Evolutionary conservation across 1,284 basidiomycete species (phyloP), one percentile per base, ranked within the genome.

Genomic region (Moesziomyces parantarcticus): DNA sequence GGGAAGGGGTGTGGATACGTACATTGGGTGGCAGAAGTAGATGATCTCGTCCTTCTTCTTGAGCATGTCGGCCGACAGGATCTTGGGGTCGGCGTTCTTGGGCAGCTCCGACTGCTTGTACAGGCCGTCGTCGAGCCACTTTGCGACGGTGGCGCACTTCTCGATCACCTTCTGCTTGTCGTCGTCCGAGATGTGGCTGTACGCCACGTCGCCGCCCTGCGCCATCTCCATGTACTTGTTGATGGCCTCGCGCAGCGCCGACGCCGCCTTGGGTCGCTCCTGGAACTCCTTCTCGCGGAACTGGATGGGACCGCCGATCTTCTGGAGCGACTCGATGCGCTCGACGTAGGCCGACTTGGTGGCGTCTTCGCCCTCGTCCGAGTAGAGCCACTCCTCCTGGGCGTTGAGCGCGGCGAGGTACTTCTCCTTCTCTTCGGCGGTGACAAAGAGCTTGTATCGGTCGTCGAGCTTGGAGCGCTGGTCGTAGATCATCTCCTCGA

Each of bases 401-500:
- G 74, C 76, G 52, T 71, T 75, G 29, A 83, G 74, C 34, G 72
- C 72, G n/a, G 58, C 53, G 6, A 82, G 71, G 57, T 78, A 75
- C 65, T 76, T 69, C 25, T 81, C 78, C 78, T 83, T 83, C 65
- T 83, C 81, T n/a, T 78, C 58, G 22, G 79, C 29, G 34, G 79
- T 77, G 42, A 81, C 76, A 42, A 77, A 83, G 13, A 67, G 54
- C 46, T 73, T 68, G 73, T 67, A 76, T n/a, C 79, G 73, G 54
- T 81, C 80, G 61, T 82, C 81, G 52, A 83, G 75, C 72, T 80
- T 81, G 59, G 63, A 69, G 52, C 81, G 81, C 65, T 79, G 78
- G 72, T 83, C 81, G 73, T 83, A 83, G 58, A 83, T 81, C 75
- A 76, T 81, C 70, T 83, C 81, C 61, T 83, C 81, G 45, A 83